Base-by-base conservation (phyloP, 305 asterid genomes). In the Rubia balearica region DNA sequence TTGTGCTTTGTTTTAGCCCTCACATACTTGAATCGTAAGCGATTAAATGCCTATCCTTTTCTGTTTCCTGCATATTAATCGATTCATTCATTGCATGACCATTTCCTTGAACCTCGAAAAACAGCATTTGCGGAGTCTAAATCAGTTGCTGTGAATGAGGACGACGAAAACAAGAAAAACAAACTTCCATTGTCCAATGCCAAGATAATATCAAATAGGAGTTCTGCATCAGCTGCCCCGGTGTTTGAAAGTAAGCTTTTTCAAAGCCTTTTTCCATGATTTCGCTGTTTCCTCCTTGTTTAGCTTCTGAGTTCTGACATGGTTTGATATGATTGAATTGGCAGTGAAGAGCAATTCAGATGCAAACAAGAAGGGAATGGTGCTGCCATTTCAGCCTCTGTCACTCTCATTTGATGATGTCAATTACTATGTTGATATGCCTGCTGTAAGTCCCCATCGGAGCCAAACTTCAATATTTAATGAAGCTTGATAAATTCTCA, bases 371-470 rank as follows among this genome's bases (percentile, higher is more conserved):
- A 89, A 64, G 67, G 99, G 98, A 74, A 94, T 94, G 98, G 92
- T 90, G 79, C 95, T 94, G 56, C 99, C 99, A 0, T 94, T 94
- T 81, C 85, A 85, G 67, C 96, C 98, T 3, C 67, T 90, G 75
- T 89, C 98, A 6, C 87, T 94, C 61, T 90, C 88, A 36, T 94
- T 94, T 60, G 81, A 90, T 70, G 91, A 86, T 63, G 87, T 94
- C 76, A 87, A 88, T 83, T 94, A 94, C 84, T 91, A 77, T 43
- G 96, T 94, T 12, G 96, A 91, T 76, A 91, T 94, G 99, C 98
- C 99, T 21, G 80, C 87, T 75, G 99, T 69, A 68, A 68, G 53
- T 81, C 65, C 61, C 33, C 42, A 49, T 33, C 61, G 19, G 49
- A 64, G 0, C n/a, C 40, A 17, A 33, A 33, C 56, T 4, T 49